Conservation (phyloP, 2,329 filamentous ascomycete species). For the Monilinia fructigena region DNA sequence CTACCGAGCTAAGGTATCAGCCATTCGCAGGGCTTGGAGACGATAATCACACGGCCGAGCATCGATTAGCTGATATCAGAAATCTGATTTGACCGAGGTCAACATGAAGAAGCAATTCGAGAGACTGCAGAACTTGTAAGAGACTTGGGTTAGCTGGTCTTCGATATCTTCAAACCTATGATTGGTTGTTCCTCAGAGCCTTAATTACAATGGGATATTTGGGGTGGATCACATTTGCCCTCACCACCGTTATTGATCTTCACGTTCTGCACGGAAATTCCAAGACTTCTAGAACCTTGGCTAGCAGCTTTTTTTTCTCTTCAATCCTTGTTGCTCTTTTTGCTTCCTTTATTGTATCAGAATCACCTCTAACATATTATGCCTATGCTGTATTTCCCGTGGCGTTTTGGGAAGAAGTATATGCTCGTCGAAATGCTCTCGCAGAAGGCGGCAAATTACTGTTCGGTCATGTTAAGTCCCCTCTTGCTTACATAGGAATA, state of each 20-base stretch:
- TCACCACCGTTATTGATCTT: conserved; percentile 83
- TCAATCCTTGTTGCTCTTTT: conserved; percentile 74
- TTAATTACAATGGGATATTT: conserved; percentile 88
- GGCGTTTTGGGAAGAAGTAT: conserved; percentile 95
- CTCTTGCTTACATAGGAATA: conserved; percentile 57
- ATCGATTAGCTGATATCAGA: conserved; percentile 66
- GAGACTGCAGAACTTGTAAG: conserved; percentile 75
- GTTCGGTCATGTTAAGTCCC: conserved; percentile 65
- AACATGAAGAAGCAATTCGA: conserved; percentile 74
- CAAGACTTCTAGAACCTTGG: conserved; percentile 59
- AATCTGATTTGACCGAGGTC: conserved; percentile 66
- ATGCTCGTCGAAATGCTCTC: conserved; percentile 70
- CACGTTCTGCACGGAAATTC: conserved; percentile 76
- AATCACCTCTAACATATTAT: conserved; percentile 82
- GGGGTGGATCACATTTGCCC: conserved; percentile 91
- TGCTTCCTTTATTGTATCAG: conserved; percentile 74
- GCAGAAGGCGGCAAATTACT: conserved; percentile 64
- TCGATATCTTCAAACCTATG: conserved; percentile 94
- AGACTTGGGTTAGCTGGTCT: conserved; percentile 74
- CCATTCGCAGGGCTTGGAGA: conserved; percentile 71
- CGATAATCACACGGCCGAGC: conserved; percentile 63
- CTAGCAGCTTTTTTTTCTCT: conserved; percentile 66
- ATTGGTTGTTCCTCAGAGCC: conserved; percentile 92
- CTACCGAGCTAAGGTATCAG: conserved; percentile 71
- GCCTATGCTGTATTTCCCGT: conserved; percentile 89